These are phyloP conservation scores for Exserohilum rostratum DNA, from an alignment of 2,329 filamentous ascomycete genomes.

Conservation along the genomic window DNA sequence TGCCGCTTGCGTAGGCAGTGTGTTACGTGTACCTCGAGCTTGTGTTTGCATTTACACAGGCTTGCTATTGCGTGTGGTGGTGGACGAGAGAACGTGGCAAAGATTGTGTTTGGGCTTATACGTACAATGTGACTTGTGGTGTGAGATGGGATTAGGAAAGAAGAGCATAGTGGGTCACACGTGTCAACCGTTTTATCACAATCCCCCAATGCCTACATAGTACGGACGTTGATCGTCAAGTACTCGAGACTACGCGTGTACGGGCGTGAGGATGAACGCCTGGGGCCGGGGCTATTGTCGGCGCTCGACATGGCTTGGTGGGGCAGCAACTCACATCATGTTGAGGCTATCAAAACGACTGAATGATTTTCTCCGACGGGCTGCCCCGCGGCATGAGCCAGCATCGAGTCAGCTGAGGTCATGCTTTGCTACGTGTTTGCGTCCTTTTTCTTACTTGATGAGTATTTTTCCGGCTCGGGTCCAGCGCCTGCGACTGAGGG, in stretches of 20 bases:
- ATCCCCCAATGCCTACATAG: conserved; percentile 1
- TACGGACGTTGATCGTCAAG: neutral
- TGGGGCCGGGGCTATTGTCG: conserved; percentile 1
- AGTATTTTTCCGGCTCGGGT: neutral
- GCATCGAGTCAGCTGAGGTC: neutral
- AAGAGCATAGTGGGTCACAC: too few relatives aligned
- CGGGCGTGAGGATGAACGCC: neutral
- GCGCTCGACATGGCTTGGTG: neutral
- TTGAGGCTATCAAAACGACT: neutral
- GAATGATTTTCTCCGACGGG: neutral
- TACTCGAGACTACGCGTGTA: too few relatives aligned
- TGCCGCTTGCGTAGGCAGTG: conserved; percentile 65
- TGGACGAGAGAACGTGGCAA: conserved; percentile 72
- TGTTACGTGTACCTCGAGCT: conserved; percentile 79
- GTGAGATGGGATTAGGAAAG: conserved; percentile 35
- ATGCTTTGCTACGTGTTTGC: neutral
- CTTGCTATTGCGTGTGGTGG: conserved; percentile 71
- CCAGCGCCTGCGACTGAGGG: neutral
- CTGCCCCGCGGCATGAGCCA: neutral
- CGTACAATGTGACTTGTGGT: conserved; percentile 70
- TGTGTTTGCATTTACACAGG: conserved; percentile 71
- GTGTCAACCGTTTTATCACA: too few relatives aligned
- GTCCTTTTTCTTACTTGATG: neutral
- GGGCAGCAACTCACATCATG: neutral
- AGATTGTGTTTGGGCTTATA: conserved; percentile 69